Percentiles rank a stretch among this genome's conserved stretches.
Conservation (phyloP, 2,329 filamentous ascomycete genomes). For the Aureobasidium vineae region DNA sequence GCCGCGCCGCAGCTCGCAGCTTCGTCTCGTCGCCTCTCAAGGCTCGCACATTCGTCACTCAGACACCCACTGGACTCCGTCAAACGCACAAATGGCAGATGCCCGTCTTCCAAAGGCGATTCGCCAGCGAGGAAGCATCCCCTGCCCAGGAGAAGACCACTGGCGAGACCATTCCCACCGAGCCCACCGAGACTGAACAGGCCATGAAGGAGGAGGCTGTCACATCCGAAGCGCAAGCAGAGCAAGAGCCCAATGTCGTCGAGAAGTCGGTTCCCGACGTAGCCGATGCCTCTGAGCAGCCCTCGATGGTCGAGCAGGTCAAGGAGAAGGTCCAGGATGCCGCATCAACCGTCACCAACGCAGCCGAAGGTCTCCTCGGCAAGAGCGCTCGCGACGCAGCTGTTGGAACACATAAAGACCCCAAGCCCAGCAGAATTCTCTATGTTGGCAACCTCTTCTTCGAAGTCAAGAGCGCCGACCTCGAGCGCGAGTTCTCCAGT, state of each 20-base stretch:
- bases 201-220: conserved; percentile 34
- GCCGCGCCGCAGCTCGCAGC: conserved; percentile 57
- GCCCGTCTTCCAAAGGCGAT: conserved; percentile 48
- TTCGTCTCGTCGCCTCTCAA: conserved; percentile 47
- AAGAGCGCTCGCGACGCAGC: conserved; percentile 32
- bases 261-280: conserved; percentile 29
- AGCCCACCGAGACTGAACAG: conserved; percentile 34
- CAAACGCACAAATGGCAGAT: conserved; percentile 44
- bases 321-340: conserved; percentile 25
- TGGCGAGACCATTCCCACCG: conserved; percentile 40
- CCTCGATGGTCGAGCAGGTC: conserved; percentile 26
- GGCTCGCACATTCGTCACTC: conserved; percentile 43
- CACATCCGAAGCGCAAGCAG: conserved; percentile 19
- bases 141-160: conserved; percentile 35
- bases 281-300: background rate
- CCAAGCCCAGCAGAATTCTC: conserved; percentile 48
- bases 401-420: conserved; percentile 29
- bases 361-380: conserved; percentile 28
- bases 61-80: conserved; percentile 39
- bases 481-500: conserved; percentile 59
- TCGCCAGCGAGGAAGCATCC: conserved; percentile 48
- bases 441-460: conserved; percentile 71
- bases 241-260: conserved; percentile 29
- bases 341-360: conserved; percentile 29
- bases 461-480: conserved; percentile 61